Conservation (phyloP, 2,329 filamentous ascomycete genomes). For the Clonostachys byssicola region DNA sequence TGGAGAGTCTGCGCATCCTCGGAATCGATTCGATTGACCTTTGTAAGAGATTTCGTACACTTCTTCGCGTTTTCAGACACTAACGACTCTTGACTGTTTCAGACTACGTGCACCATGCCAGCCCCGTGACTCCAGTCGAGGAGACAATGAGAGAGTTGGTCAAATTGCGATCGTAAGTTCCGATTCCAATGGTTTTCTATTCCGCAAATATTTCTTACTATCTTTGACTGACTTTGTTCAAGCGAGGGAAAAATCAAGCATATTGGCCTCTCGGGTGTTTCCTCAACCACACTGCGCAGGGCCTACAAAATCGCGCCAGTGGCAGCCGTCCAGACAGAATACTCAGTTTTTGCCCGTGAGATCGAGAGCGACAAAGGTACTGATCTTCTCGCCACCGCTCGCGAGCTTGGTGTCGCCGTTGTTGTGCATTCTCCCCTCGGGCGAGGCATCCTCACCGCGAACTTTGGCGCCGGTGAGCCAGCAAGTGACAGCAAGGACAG, state of each 20-base stretch:
- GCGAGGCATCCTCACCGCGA: conserved; percentile 43
- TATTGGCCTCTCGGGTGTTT: conserved; percentile 45
- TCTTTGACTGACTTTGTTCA: neutral
- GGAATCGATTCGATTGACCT: conserved; percentile 47
- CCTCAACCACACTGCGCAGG: conserved; percentile 40
- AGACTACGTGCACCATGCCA: conserved; percentile 3
- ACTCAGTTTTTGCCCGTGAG: conserved; percentile 46
- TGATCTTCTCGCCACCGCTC: conserved; percentile 42
- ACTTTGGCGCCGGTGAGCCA: neutral
- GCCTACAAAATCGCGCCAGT: conserved; percentile 43
- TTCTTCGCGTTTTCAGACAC: neutral
- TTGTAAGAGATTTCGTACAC: conserved; percentile 30
- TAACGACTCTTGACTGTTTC: neutral
- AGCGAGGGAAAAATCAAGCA: conserved; percentile 49
- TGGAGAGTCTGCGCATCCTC: conserved; percentile 32
- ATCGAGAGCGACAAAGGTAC: conserved; percentile 45
- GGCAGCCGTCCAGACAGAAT: conserved; percentile 48
- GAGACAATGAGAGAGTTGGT: conserved; percentile 42
- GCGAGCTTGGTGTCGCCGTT: conserved; percentile 48
- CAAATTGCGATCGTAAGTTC: conserved; percentile 25
- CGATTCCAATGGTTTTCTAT: neutral
- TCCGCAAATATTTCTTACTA: neutral
- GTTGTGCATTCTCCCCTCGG: conserved; percentile 55
- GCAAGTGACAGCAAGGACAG: neutral
- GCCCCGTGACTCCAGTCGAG: conserved; percentile 29